These are phyloP conservation scores for Phytophthora sp. DNA, from an alignment of 352 stramenopile species.

Conservation along the genomic window DNA sequence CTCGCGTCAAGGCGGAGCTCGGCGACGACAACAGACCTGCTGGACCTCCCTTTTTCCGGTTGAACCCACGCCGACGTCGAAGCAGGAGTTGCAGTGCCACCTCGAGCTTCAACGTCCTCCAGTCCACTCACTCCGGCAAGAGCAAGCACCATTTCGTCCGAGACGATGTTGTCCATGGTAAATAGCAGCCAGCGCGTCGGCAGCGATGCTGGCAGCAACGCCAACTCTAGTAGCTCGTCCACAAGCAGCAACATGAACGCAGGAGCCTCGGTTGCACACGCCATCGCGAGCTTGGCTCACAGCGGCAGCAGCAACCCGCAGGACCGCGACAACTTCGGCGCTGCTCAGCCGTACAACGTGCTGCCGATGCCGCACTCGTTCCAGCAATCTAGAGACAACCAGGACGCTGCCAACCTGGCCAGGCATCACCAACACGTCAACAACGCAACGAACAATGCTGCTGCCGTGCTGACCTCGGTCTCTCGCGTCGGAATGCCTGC, in stretches of 20 bases:
- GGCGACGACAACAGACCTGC: conserved; percentile 1
- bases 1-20: conserved; percentile 11
- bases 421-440: conserved; percentile 22
- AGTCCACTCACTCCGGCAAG: conserved; percentile 9
- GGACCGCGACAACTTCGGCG: conserved; percentile 5
- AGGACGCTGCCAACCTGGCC: conserved; percentile 3
- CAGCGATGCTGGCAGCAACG: conserved; percentile 18
- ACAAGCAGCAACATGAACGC: conserved; percentile 25
- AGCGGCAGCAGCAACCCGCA: conserved; percentile 20
- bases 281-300: conserved; percentile 35
- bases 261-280: conserved; percentile 36
- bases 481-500: conserved; percentile 7
- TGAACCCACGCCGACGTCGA: conserved; percentile 5
- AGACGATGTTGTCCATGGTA: conserved; percentile 71
- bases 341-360: conserved; percentile 5
- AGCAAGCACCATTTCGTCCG: conserved; percentile 28
- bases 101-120: conserved; percentile 30
- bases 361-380: conserved; percentile 12
- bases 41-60: conserved; percentile 2
- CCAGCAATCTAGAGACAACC: conserved; percentile 24
- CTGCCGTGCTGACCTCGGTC: conserved; percentile 27
- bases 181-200: conserved; percentile 39
- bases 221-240: conserved; percentile 8
- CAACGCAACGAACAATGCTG: conserved; percentile 30
- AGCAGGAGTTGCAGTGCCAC: conserved; percentile 11